Evolutionary conservation across 2,329 filamentous ascomycete genomes (phyloP).

Genomic region (Aspergillus intermedius): DNA sequence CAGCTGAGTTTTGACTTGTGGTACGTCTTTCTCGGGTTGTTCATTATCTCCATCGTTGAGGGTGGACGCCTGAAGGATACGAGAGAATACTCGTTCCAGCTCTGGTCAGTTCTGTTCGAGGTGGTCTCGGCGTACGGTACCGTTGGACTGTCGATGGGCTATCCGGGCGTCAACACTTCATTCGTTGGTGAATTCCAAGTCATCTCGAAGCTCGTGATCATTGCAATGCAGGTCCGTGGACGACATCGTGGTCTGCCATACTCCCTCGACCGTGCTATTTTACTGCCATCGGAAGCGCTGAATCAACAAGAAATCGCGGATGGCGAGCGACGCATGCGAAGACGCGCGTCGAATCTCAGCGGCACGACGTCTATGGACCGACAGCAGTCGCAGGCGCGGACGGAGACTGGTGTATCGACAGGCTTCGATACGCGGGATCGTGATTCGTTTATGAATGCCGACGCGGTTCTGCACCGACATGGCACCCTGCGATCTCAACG

Average conservation of each 20-base stretch:
- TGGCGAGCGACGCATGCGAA: conserved; percentile 39
- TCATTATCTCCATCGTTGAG: conserved; percentile 86
- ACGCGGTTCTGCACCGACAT: conserved; percentile 21
- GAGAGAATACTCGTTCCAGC: conserved; percentile 54
- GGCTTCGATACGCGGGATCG: conserved; percentile 20
- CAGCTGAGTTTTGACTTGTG: conserved; percentile 96
- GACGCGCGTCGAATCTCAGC: conserved; percentile 32
- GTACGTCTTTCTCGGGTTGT: conserved; percentile 92
- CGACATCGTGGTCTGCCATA: conserved; percentile 61
- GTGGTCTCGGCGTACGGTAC: conserved; percentile 90
- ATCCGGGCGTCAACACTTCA: conserved; percentile 65
- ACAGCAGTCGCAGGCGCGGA: conserved; percentile 16
- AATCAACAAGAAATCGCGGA: conserved; percentile 55
- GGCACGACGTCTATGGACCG: conserved; percentile 18
- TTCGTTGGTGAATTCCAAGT: conserved; percentile 76
- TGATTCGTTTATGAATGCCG: conserved; percentile 9
- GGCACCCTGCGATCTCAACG: conserved; percentile 22
- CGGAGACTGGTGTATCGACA: conserved; percentile 17
- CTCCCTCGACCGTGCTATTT: conserved; percentile 62
- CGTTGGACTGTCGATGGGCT: conserved; percentile 84
- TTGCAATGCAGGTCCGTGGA: conserved; percentile 61
- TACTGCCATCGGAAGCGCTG: conserved; percentile 60
- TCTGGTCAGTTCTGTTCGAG: conserved; percentile 72
- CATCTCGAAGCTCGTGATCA: conserved; percentile 60
- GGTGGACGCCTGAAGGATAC: conserved; percentile 60